Evolutionary conservation across 2,329 filamentous ascomycete genomes (phyloP).

Genomic region (Aspergillus sp.): DNA sequence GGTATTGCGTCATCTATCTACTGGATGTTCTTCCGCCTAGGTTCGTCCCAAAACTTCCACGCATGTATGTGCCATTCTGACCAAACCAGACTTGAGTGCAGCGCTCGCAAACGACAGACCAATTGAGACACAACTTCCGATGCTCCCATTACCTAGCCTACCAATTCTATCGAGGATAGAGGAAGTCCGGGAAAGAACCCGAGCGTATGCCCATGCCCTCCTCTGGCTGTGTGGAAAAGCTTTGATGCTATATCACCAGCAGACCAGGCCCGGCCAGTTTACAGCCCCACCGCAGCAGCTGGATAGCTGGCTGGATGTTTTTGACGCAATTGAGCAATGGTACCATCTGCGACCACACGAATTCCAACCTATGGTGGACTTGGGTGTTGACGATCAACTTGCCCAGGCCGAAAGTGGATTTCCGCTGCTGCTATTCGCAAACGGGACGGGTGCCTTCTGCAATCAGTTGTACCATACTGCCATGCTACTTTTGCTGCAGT

Average conservation of each 20-base stretch:
- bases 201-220: slow-evolving; percentile 24
- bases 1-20: slow-evolving; percentile 29
- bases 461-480: slow-evolving; percentile 62
- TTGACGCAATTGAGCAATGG: slow-evolving; percentile 32
- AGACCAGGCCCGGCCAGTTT: slow-evolving; percentile 13
- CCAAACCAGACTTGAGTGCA: slow-evolving; percentile 24
- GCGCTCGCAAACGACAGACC: slow-evolving; percentile 28
- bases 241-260: slow-evolving; percentile 22
- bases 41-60: slow-evolving; percentile 17
- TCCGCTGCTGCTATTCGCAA: slow-evolving; percentile 50
- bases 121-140: slow-evolving; percentile 21
- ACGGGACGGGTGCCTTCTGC: slow-evolving; percentile 46
- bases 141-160: slow-evolving; percentile 16
- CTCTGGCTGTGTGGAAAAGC: slow-evolving; percentile 32
- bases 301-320: slow-evolving; percentile 28
- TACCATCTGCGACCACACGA: slow-evolving; percentile 30
- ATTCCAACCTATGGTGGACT: slow-evolving; percentile 36
- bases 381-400: slow-evolving; percentile 33
- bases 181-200: slow-evolving; percentile 12
- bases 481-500: slow-evolving; percentile 55
- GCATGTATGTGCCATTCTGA: neutral
- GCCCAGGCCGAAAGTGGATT: slow-evolving; percentile 27
- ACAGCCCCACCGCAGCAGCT: slow-evolving; percentile 9
- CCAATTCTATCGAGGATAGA: slow-evolving; percentile 16
- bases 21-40: slow-evolving; percentile 32